A percentile compares a stretch with the other conserved stretches of the same genome.
Evolutionary conservation across 768 basidiomycete species (phyloP).

Genomic region (Kwoniella europaea): DNA sequence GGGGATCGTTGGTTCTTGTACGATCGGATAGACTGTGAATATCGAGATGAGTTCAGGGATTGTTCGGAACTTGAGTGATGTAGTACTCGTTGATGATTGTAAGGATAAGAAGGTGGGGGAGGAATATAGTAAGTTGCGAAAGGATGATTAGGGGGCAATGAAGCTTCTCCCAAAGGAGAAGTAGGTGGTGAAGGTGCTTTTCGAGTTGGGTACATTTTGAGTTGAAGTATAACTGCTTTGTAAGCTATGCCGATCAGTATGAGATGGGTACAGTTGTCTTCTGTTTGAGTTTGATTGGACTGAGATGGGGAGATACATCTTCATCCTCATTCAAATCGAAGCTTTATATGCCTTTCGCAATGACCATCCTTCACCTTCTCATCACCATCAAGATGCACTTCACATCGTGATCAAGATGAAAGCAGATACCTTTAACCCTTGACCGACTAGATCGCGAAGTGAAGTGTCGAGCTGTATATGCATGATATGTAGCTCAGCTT

Average conservation of each 20-base stretch:
- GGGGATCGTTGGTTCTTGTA: constrained; percentile 1
- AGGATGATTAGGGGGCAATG: constrained; percentile 23
- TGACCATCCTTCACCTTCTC: constrained; percentile 8
- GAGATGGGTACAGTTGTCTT: constrained; percentile 1
- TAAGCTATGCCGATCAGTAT: background rate
- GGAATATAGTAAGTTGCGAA: constrained; percentile 29
- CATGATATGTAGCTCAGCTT: background rate
- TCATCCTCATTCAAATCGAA: background rate
- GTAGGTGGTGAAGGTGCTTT: constrained; percentile 23
- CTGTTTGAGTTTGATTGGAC: background rate
- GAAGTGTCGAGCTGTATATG: background rate
- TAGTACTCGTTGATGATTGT: background rate
- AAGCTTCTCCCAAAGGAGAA: background rate
- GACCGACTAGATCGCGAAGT: constrained; percentile 23
- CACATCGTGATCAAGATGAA: constrained; percentile 1
- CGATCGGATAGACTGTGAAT: background rate
- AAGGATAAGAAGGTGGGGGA: background rate
- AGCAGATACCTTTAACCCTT: constrained; percentile 5
- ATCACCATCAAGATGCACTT: constrained; percentile 10
- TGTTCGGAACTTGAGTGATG: background rate
- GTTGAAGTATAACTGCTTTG: background rate
- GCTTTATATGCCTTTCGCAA: background rate
- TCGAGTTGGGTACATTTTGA: constrained; percentile 20
- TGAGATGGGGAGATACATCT: background rate
- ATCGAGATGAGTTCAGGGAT: constrained; percentile 4